Conservation (phyloP, 768 basidiomycete genomes). For the Austroboletus eburneus region DNA sequence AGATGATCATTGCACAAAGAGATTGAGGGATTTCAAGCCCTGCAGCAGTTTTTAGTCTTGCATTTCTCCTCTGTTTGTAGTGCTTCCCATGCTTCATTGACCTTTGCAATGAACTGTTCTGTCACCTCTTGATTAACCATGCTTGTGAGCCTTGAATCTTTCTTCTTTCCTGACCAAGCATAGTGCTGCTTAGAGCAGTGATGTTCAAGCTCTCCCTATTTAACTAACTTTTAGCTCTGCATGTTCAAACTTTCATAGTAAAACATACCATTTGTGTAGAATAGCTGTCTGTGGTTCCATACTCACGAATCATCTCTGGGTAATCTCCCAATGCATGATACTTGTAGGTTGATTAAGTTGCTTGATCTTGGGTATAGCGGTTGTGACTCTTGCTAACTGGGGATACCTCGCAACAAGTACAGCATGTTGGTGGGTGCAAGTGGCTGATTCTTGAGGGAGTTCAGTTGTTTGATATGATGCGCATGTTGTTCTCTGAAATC, state of each 20-base stretch:
- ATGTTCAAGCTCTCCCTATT: constrained; percentile 32
- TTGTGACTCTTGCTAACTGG: background rate
- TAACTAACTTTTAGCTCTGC: too few relatives aligned
- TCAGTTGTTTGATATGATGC: background rate
- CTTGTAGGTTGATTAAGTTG: background rate
- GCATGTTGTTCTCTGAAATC: background rate
- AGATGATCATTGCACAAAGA: too few relatives aligned
- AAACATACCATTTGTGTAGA: too few relatives aligned
- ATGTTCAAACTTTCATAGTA: background rate
- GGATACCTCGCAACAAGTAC: background rate
- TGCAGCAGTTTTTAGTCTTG: too few relatives aligned
- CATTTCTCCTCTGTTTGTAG: background rate
- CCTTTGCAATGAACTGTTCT: constrained; percentile 13
- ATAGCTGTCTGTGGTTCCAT: background rate
- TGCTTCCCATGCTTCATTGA: background rate
- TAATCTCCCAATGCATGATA: background rate
- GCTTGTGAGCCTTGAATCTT: constrained; percentile 16
- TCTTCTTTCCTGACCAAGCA: constrained; percentile 33
- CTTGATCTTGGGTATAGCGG: background rate
- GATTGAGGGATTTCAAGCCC: too few relatives aligned
- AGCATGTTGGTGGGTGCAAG: background rate
- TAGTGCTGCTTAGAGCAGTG: constrained; percentile 30
- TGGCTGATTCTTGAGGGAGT: background rate
- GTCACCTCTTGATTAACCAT: constrained; percentile 26
- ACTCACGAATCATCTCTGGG: background rate